Base-by-base conservation (phyloP, 2,329 filamentous ascomycete species). In the Penicillium frequentans region DNA sequence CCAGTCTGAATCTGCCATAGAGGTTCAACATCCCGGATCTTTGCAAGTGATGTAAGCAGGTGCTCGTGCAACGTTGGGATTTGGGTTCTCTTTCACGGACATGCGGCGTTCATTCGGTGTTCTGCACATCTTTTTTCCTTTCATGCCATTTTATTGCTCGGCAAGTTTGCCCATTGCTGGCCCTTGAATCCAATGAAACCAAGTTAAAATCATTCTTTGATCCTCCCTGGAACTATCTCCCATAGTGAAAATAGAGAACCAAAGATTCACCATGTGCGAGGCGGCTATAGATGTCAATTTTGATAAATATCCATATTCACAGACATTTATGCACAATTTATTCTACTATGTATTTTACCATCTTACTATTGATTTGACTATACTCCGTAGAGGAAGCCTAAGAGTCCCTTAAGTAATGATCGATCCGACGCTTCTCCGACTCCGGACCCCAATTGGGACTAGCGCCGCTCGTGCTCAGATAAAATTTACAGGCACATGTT, bases 101-200 rank as follows among this genome's bases (percentile, higher is more conserved):
- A 58, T 44, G 55, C 54, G 64, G 64, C 64, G 64, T 66, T 66
- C 51, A 39, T 56, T 61, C 45, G 64, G 64, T 59, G 63, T 66
- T 65, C 26, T 62, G 29, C 55, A 55, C 59, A 64, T 62, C 59
- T 62, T 29, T 23, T 29, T 23, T 26, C 21, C 24, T 39, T 47
- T 48, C 44, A 56, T 44, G 19, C 39, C n/a, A 42, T 42, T 35
- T 42, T 39, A 58, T 64, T 64, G 56, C 63, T 64, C 55, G 55
- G 51, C 35, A 51, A 57, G 16, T 51, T 51, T 57, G 48, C 46
- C 43, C 49, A 53, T 46, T 60, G 52, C 54, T 64, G 48, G 62
- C 60, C 61, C 52, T 51, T 56, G 44, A 39, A 46, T 29, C 3
- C 35, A 37, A 52, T 45, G 51, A 49, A 42, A 42, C 14, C 39